Base-by-base conservation (phyloP, 2,329 filamentous ascomycete species). In the Arachnopeziza araneosa region DNA sequence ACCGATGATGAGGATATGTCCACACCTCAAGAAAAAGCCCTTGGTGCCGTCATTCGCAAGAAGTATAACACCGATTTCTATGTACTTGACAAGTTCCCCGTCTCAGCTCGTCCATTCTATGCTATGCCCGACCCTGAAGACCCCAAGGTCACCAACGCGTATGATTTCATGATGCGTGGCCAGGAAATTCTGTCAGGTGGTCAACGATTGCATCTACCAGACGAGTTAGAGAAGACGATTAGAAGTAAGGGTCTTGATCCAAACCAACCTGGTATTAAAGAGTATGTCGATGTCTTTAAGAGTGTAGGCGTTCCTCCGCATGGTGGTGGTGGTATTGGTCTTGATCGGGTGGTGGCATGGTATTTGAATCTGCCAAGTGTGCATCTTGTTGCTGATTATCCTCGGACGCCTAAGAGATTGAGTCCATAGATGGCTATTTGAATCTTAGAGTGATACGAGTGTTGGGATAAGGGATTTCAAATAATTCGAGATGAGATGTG, bases 1-100 rank as follows among this genome's bases (percentile, higher is more conserved):
- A 78, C 77, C 44, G 89, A 93, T 72, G 85, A 89, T 63, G 90
- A 93, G 71, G 90, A 95, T 70, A 86, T 93, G 79, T 83, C 78
- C 71, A 95, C 90, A 0, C 86, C 90, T 0, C 88, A 93, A 71
- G 90, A 95, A 75, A 93, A 93, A 77, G 90, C 88, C n/a, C 86
- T 98, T 9, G 95, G 95, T 60, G 87, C 86, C 24, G 81, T 98
- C 54, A 85, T 98, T 66, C 88, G 90, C 60, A 83, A 90, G 69
- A 97, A 96, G 78, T 96, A 89, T 82, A 84, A 89, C 73, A 95
- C 92, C 62, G 95, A 99, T 78, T 98, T 98, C 79, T 98, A 96
- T 78, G 88, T 96, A 23, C 83, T 99, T 64, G 93, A 98, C 80
- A 95, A 98, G 77, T 99, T 96, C 81, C 95, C 95, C 52, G 86